Evolutionary conservation across 306 rosid species (phyloP).

Genomic region (Cajanus cajan): DNA sequence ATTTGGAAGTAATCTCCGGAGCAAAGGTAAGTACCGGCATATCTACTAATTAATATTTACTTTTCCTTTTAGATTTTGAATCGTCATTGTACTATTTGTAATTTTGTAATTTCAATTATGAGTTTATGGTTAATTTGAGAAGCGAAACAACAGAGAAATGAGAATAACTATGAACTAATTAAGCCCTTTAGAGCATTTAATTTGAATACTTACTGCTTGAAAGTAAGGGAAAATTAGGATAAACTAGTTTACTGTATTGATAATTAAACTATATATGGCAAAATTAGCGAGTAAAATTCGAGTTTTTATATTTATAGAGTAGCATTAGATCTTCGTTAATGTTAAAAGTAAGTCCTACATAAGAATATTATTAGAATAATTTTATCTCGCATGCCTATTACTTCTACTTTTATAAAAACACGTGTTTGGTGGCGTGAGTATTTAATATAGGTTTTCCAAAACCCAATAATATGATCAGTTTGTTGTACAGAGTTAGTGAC

Average conservation of each 20-base stretch:
- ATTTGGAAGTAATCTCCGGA: no score
- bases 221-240: neutral
- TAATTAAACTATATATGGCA: neutral
- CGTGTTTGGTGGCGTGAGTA: no score
- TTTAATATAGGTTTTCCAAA: no score
- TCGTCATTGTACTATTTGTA: neutral
- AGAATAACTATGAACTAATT: neutral
- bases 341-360: neutral
- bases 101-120: neutral
- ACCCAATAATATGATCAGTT: no score
- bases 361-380: neutral
- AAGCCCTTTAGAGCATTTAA: neutral
- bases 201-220: neutral
- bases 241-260: neutral
- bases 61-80: neutral
- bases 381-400: no score
- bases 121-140: neutral
- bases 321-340: neutral
- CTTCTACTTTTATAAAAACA: no score
- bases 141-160: neutral
- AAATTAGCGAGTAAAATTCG: neutral
- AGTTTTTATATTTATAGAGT: neutral
- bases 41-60: neutral
- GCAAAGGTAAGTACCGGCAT: no score
- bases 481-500: no score